Base-by-base conservation (phyloP, 1,139 yeast genomes). In the Pichia sp. region DNA sequence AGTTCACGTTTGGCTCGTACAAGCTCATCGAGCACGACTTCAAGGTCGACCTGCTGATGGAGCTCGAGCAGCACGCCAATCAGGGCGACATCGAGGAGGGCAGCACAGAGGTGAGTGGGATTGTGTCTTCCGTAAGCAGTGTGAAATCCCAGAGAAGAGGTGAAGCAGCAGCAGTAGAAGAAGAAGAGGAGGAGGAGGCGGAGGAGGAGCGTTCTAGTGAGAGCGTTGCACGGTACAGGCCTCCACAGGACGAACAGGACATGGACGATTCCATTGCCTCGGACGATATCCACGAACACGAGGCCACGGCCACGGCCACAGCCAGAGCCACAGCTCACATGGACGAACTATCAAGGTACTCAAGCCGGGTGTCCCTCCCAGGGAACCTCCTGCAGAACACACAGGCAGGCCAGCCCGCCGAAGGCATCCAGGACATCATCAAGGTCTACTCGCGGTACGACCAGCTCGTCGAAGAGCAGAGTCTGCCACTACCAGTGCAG, bases 1-100 rank as follows among this genome's bases (percentile, higher is more conserved):
- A 88, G 58, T 91, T 90, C 69, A 85, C 87, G 59, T 67, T 85
- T 43, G 96, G 96, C 2, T 79, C 90, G 3, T 85, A 81, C 66
- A 74, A 82, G 54, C 68, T 89, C 52, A 75, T 89, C n/a, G 85
- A 82, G 49, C 70, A 80, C 68, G 96, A 90, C 66, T 86, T 88
- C 62, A 70, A 75, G 47, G 75, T 66, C 19, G 71, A 68, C 26
- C 55, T 66, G 7, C 56, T 53, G 36, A 51, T 55, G 45, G 34
- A 34, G 23, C 12, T 39, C 12, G 37, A 43, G 28, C 42, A 37
- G 13, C 28, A 41, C 13, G 12, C 5, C 12, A 3, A 9, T 3
- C 22, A 16, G n/a, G 13, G 9, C 9, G 41, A 49, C 19, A 2
- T 28, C 1, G 41, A 41, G 13, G 5, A 22, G 19, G 36, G 37